Evolutionary conservation across 2,329 filamentous ascomycete species (phyloP), one percentile per base, ranked within the genome.

Genomic region (Colletotrichum paranaense): DNA sequence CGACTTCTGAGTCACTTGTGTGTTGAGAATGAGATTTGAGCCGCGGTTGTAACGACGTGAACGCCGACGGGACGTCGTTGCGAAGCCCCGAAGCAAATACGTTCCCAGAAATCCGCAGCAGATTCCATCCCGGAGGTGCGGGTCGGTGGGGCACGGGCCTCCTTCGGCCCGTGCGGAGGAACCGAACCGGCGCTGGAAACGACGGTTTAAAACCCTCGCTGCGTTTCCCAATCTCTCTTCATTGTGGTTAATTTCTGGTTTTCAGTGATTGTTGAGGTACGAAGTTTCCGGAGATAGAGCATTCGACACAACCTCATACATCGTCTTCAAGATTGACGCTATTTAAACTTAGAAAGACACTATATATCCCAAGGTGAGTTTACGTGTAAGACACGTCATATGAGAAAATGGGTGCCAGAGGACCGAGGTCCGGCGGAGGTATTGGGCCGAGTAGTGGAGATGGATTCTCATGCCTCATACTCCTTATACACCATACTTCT

Each of bases 31-130:
- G n/a, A 65, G 9, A 5, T 60, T 9, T 42, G 52, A 16, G 14
- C 9, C 4, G 52, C 32, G 32, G 24, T 19, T 28, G 9, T 5
- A 46, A 24, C 30, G 62, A 56, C 38, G 62, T 24, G 52, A 52
- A 14, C 22, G 49, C 62, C 46, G 49, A 64, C 49, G 62, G 62
- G 62, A 46, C 62, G 67, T 58, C 49, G 67, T 64, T 49, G 62
- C 38, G 42, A 70, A 57, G 71, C 60, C 24, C 62, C 67, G 55
- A 65, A 55, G 35, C 38, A 62, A 67, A 58, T 59, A 72, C 70
- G 70, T 75, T 67, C 73, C 70, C 74, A 75, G 73, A 75, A 72
- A 65, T 75, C 67, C 74, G 71, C 67, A 68, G 71, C 55, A 74
- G 71, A 73, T 71, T 75, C 74, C 68, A 57, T 74, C 71, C 72